phyloP scores from a whole-genome alignment of 2,329 filamentous ascomycete species.

The Fusarium transvaalense region DNA sequence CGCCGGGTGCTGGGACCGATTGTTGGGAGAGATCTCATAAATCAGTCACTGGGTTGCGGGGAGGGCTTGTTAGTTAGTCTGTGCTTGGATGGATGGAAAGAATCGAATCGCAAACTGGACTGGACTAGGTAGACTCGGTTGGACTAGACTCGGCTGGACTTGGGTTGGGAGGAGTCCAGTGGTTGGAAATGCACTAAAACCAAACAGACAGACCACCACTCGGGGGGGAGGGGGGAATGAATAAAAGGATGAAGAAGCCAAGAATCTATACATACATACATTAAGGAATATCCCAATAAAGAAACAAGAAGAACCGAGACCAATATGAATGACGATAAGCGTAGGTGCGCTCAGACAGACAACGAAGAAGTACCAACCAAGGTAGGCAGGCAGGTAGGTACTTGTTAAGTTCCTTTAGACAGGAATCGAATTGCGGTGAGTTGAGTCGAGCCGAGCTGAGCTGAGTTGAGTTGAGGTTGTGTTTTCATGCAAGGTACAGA shows the following conservation, averaged over 20 bases:
- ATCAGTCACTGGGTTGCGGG: constrained; percentile 43
- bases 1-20: constrained; percentile 16
- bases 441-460: not conserved
- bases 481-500: not conserved
- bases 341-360: constrained; percentile 21
- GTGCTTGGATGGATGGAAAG: constrained; percentile 16
- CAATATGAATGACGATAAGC: constrained; percentile 12
- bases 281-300: constrained; percentile 5
- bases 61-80: constrained; percentile 44
- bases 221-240: not conserved
- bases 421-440: constrained; percentile 41
- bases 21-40: constrained; percentile 27
- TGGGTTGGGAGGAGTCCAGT: not conserved
- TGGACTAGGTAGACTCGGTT: too few species aligned
- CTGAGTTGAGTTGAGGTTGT: not conserved
- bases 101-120: constrained; percentile 30
- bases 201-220: constrained; percentile 6
- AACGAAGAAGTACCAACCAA: not conserved
- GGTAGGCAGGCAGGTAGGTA: not conserved
- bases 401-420: constrained; percentile 28
- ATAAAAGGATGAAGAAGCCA: constrained; percentile 18
- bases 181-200: constrained; percentile 7
- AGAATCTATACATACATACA: constrained; percentile 4
- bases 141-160: not conserved
- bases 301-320: not conserved